These are phyloP conservation scores for Aureobasidium subglaciale DNA, from an alignment of 2,329 filamentous ascomycete genomes.

Conservation along the genomic window DNA sequence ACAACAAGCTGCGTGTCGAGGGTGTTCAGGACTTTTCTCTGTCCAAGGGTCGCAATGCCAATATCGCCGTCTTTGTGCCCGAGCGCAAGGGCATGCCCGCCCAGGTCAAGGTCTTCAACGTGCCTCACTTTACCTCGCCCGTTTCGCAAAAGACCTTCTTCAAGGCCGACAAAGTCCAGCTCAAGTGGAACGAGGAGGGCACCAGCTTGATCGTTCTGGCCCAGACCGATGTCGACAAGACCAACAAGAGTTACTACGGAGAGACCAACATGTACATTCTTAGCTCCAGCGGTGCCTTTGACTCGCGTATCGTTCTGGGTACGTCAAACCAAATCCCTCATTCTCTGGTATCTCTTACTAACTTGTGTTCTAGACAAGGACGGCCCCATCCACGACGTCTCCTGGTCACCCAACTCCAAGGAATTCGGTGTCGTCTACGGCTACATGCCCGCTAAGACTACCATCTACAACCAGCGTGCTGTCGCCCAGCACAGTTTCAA, in stretches of 20 bases:
- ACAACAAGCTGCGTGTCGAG: slow-evolving; percentile 92
- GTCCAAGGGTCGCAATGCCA: slow-evolving; percentile 81
- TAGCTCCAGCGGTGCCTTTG: slow-evolving; percentile 83
- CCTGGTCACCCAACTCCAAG: slow-evolving; percentile 97
- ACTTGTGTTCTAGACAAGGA: slow-evolving; percentile 70
- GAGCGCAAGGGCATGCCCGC: slow-evolving; percentile 96
- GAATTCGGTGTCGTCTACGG: slow-evolving; percentile 98
- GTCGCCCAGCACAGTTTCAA: slow-evolving; percentile 78
- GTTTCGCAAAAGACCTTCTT: slow-evolving; percentile 98
- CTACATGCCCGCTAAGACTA: slow-evolving; percentile 98
- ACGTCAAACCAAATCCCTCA: slow-evolving; percentile 25
- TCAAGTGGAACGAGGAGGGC: slow-evolving; percentile 94
- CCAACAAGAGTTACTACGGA: slow-evolving; percentile 98
- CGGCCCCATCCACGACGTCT: slow-evolving; percentile 93
- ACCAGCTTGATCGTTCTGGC: slow-evolving; percentile 90
- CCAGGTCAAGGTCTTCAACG: slow-evolving; percentile 86
- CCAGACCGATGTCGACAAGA: slow-evolving; percentile 96
- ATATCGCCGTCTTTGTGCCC: slow-evolving; percentile 89
- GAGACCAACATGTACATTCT: slow-evolving; percentile 96
- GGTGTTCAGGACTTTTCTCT: slow-evolving; percentile 84
- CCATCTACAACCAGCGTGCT: slow-evolving; percentile 89
- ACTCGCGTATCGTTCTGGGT: slow-evolving; percentile 77
- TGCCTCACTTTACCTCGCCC: slow-evolving; percentile 74
- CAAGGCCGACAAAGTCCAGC: slow-evolving; percentile 97
- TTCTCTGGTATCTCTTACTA: neutral